Base-by-base conservation (phyloP, 2,329 filamentous ascomycete genomes). In the Tolypocladium pustulatum region DNA sequence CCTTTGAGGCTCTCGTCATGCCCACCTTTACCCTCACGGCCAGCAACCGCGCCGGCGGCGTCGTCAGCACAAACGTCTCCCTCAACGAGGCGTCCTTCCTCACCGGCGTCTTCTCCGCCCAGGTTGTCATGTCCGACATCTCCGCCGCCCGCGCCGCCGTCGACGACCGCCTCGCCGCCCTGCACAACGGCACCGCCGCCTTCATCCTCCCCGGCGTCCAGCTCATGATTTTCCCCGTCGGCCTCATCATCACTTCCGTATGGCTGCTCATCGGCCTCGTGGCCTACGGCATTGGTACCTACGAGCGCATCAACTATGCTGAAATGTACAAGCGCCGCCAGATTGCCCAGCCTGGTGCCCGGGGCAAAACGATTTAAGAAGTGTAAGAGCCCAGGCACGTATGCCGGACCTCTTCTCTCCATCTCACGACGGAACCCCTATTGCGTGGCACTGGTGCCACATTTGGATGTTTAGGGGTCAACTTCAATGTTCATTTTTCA, bases 21-120 rank as follows among this genome's bases (percentile, higher is more conserved):
- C 88, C 88, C 9, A 77, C 76, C n/a, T 81, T 91, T 60, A 84
- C 83, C 20, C 80, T 91, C 54, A 80, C 81, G 15, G 87, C 80
- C n/a, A 75, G 72, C 46, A 82, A 80, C 64, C 58, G 75, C 34
- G 70, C 72, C 17, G 83, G 83, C 61, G 68, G 76, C 65, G 70
- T 73, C 1, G 76, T 89, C 59, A 80, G 75, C 65, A 87, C 87
- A 55, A 85, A 82, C 38, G 81, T 91, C 56, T 86, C 86, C 12
- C 80, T 83, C 60, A 85, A 87, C 71, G 85, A 90, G 69, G 87
- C 88, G 20, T 80, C 82, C 8, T 91, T 91, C 65, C 81, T 90
- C 43, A 82, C 81, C 17, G 88, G 88, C 56, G 81, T 88, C 65
- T 91, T 91, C 72, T 82, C 86, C 57, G 73, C 79, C 55, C 75